Percentiles rank a stretch among this genome's conserved stretches.
Conservation (phyloP, 495 filamentous ascomycete species). For the Penicillium coprophilum region DNA sequence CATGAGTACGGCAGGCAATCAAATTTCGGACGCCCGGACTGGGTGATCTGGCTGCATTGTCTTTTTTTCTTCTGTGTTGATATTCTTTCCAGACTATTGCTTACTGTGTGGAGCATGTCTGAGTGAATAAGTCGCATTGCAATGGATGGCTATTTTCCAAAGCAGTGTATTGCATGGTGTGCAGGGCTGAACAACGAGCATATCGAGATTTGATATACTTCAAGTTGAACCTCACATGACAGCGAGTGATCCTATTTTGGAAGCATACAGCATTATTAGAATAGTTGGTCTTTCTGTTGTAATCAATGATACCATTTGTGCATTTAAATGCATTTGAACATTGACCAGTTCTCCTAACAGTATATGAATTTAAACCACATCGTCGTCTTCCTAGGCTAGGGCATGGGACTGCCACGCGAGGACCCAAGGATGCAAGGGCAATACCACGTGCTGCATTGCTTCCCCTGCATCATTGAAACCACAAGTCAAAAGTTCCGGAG, state of each 20-base stretch:
- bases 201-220: background rate
- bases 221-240: background rate
- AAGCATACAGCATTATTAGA: constrained; percentile 20
- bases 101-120: background rate
- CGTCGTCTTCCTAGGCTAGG: background rate
- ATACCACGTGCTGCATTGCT: background rate
- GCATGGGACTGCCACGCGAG: background rate
- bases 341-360: background rate
- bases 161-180: background rate
- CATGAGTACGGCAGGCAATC: constrained; percentile 35
- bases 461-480: background rate
- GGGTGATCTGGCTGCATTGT: constrained; percentile 9
- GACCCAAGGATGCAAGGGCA: background rate
- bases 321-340: too few species aligned
- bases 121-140: background rate
- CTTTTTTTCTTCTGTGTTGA: constrained; percentile 1
- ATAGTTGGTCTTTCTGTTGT: constrained; percentile 11
- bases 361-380: background rate
- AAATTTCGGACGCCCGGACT: constrained; percentile 23
- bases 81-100: background rate
- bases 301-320: constrained; percentile 33
- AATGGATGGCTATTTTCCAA: background rate
- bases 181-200: background rate
- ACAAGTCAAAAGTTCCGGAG: background rate
- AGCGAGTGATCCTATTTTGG: constrained; percentile 14